Percentiles rank a stretch among this genome's conserved stretches.
phyloP scores from a whole-genome alignment of 2,329 filamentous ascomycete species.

The Alternaria gaisen region DNA sequence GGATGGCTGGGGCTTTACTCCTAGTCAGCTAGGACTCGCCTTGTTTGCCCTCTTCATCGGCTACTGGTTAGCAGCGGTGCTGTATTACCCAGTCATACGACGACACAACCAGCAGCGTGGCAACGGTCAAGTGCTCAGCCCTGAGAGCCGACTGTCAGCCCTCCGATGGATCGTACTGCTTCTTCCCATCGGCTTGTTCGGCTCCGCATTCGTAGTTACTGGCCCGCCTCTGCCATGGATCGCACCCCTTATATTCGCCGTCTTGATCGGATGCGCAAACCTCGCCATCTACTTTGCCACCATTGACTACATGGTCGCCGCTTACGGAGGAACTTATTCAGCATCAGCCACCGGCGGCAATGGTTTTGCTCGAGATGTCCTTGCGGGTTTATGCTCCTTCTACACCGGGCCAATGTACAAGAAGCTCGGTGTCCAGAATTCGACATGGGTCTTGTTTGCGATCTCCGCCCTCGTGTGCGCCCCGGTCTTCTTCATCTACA shows the following conservation, averaged over 20 bases:
- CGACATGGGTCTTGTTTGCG: constrained; percentile 57
- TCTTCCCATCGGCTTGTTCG: constrained; percentile 72
- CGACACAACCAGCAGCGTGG: constrained; percentile 57
- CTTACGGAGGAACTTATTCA: constrained; percentile 73
- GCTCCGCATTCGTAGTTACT: constrained; percentile 66
- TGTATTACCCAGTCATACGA: constrained; percentile 63
- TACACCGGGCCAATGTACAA: constrained; percentile 51
- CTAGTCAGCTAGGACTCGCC: constrained; percentile 65
- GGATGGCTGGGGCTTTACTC: constrained; percentile 65
- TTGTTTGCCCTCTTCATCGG: constrained; percentile 69
- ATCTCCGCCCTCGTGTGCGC: constrained; percentile 60
- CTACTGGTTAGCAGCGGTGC: constrained; percentile 69
- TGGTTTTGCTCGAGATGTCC: constrained; percentile 76
- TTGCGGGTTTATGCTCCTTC: constrained; percentile 75
- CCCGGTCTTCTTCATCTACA: constrained; percentile 66
- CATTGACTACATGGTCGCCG: constrained; percentile 80
- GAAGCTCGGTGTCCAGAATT: constrained; percentile 35
- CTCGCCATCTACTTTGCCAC: constrained; percentile 79
- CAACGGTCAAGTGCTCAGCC: constrained; percentile 60
- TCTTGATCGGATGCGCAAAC: constrained; percentile 72
- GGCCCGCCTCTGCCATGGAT: constrained; percentile 72
- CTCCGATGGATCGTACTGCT: constrained; percentile 69
- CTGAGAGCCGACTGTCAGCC: constrained; percentile 72
- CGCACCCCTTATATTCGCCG: constrained; percentile 61
- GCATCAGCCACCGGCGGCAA: constrained; percentile 81